These are phyloP conservation scores for Flaveria bidentis DNA, from an alignment of 129 eudicot species.

Conservation along the genomic window DNA sequence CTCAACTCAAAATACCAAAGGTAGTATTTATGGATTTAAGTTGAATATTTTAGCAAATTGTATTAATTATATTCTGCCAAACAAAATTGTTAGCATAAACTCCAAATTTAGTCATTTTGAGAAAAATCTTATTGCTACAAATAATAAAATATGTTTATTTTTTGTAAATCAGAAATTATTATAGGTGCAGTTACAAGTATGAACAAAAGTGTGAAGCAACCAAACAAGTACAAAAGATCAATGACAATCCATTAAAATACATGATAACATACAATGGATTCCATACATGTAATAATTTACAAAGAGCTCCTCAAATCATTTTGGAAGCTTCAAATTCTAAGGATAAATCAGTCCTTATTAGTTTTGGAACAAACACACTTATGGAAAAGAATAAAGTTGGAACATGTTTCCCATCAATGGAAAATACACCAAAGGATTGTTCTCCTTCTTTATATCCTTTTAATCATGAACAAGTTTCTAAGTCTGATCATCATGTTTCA, in stretches of 20 bases:
- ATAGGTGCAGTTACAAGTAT: constrained; percentile 57
- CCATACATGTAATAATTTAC: constrained; percentile 46
- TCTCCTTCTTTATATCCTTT: neutral
- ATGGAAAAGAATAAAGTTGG: neutral
- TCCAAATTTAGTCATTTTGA: no score
- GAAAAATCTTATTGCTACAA: no score
- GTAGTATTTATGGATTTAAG: constrained; percentile 20
- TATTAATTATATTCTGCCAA: no score
- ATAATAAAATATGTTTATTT: no score
- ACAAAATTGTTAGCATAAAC: no score
- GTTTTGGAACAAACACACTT: constrained; percentile 26
- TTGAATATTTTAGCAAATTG: no score
- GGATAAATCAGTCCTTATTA: constrained; percentile 46
- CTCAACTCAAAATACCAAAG: constrained; percentile 53
- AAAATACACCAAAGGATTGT: neutral
- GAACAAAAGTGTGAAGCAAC: constrained; percentile 59
- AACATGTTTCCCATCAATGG: constrained; percentile 4
- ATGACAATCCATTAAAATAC: constrained; percentile 41
- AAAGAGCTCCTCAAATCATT: constrained; percentile 29
- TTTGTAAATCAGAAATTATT: constrained; percentile 45
- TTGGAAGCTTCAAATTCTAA: constrained; percentile 22
- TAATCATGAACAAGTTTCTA: neutral
- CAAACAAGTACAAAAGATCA: constrained; percentile 53
- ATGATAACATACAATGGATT: constrained; percentile 41
- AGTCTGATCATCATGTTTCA: neutral